Evolutionary conservation across 495 filamentous ascomycete species (phyloP).

Genomic region (Penicillium macrosclerotiorum): DNA sequence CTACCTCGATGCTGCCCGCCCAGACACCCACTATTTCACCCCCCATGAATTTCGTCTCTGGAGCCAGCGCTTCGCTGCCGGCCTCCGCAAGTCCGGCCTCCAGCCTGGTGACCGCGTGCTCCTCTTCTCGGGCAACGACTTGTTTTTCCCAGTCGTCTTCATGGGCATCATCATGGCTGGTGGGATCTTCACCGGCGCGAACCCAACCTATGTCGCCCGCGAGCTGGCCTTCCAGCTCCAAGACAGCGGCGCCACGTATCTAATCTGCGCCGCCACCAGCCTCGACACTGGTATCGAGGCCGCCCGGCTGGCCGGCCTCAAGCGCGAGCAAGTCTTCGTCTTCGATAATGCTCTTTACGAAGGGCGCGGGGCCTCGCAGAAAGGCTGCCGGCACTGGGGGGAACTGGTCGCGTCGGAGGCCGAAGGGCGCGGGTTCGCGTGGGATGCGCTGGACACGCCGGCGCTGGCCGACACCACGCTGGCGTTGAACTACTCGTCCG

Average conservation of each 20-base stretch:
- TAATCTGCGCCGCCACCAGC: constrained; percentile 54
- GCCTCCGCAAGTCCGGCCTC: constrained; percentile 64
- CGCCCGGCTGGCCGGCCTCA: constrained; percentile 38
- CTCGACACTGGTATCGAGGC: constrained; percentile 46
- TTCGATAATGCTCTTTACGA: constrained; percentile 49
- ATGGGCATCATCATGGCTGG: constrained; percentile 75
- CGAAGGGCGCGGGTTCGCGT: constrained; percentile 45
- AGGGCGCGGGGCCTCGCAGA: constrained; percentile 30
- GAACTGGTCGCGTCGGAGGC: constrained; percentile 39
- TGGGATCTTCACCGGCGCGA: constrained; percentile 76
- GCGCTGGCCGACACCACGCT: constrained; percentile 43
- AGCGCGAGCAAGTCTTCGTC: constrained; percentile 42
- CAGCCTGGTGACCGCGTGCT: constrained; percentile 69
- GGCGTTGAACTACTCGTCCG: constrained; percentile 69
- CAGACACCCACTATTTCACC: constrained; percentile 56
- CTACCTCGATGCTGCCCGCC: constrained; percentile 55
- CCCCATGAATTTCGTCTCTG: constrained; percentile 62
- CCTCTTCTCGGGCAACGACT: constrained; percentile 66
- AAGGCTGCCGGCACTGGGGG: constrained; percentile 50
- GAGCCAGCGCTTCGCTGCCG: constrained; percentile 69
- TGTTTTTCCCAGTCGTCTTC: constrained; percentile 72
- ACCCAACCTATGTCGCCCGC: constrained; percentile 67
- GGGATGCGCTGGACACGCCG: constrained; percentile 37
- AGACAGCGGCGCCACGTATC: constrained; percentile 63
- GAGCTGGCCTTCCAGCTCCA: constrained; percentile 75